Evolutionary conservation across 495 filamentous ascomycete genomes (phyloP).

Genomic region (Hypoxylon lenormandii): DNA sequence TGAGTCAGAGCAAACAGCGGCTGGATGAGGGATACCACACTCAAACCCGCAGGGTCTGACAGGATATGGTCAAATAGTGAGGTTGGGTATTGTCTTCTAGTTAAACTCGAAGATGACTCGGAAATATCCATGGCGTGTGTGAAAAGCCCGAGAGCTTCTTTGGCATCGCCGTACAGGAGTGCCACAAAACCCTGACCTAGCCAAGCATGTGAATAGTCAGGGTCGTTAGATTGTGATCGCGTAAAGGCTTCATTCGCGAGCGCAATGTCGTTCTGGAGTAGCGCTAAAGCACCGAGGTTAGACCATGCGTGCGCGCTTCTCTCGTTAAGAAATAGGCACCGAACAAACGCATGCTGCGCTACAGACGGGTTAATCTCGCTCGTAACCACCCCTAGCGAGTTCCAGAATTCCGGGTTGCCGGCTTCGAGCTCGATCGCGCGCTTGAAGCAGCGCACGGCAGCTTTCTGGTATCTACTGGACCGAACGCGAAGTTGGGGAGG

Average conservation of each 20-base stretch:
- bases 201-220: slow-evolving; percentile 92
- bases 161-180: slow-evolving; percentile 73
- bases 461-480: slow-evolving; percentile 75
- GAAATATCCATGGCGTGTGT: slow-evolving; percentile 97
- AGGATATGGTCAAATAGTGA: slow-evolving; percentile 83
- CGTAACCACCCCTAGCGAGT: slow-evolving; percentile 90
- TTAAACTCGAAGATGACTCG: slow-evolving; percentile 74
- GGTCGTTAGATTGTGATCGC: slow-evolving; percentile 90
- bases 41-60: slow-evolving; percentile 63
- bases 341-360: slow-evolving; percentile 92
- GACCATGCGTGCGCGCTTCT: slow-evolving; percentile 84
- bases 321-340: slow-evolving; percentile 92
- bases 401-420: slow-evolving; percentile 97
- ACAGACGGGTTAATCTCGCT: slow-evolving; percentile 84
- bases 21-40: slow-evolving; percentile 68
- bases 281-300: slow-evolving; percentile 86
- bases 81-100: slow-evolving; percentile 79
- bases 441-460: slow-evolving; percentile 93
- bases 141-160: slow-evolving; percentile 84
- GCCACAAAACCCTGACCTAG: slow-evolving; percentile 90
- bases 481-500: slow-evolving; percentile 61
- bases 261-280: slow-evolving; percentile 81
- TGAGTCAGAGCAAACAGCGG: slow-evolving; percentile 91
- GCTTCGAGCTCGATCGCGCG: slow-evolving; percentile 94
- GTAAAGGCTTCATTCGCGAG: slow-evolving; percentile 90